Percentiles rank a stretch among this genome's conserved stretches.
Evolutionary conservation across 2,329 filamentous ascomycete species (phyloP).

Genomic region (Sporothrix pseudoabietina): DNA sequence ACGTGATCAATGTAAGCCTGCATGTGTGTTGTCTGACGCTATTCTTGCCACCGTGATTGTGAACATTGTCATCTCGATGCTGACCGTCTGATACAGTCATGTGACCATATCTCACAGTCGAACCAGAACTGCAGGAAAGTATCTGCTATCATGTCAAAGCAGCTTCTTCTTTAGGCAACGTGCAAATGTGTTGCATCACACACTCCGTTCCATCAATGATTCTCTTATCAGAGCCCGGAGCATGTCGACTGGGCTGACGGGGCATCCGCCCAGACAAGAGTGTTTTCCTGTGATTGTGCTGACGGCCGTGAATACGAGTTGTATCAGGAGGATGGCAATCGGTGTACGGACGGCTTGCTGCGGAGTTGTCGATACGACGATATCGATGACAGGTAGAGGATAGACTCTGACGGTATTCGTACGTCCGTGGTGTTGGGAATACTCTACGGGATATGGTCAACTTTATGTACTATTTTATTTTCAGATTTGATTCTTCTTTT

Average conservation of each 20-base stretch:
- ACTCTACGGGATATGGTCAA: not conserved
- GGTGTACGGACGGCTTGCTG: not conserved
- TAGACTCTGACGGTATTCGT: not conserved
- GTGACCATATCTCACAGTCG: not conserved
- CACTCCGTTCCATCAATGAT: not conserved
- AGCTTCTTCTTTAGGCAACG: conserved; percentile 13
- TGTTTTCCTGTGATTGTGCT: not conserved
- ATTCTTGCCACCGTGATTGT: not conserved
- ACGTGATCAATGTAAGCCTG: not conserved
- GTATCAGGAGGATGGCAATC: not conserved
- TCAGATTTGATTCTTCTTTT: not conserved
- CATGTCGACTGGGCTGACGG: not conserved
- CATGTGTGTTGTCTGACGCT: not conserved
- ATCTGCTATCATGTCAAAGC: not conserved
- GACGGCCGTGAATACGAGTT: not conserved
- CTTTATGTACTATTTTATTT: not conserved
- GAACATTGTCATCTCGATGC: not conserved
- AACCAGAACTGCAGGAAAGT: not conserved
- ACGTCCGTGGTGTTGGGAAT: not conserved
- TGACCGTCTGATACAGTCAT: not conserved
- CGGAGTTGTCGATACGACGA: not conserved
- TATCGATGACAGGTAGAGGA: not conserved
- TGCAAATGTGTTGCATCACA: not conserved
- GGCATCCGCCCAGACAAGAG: not conserved
- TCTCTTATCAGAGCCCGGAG: not conserved